These are phyloP conservation scores for Didymella lethalis DNA, from an alignment of 2,329 filamentous ascomycete genomes.

Conservation along the genomic window DNA sequence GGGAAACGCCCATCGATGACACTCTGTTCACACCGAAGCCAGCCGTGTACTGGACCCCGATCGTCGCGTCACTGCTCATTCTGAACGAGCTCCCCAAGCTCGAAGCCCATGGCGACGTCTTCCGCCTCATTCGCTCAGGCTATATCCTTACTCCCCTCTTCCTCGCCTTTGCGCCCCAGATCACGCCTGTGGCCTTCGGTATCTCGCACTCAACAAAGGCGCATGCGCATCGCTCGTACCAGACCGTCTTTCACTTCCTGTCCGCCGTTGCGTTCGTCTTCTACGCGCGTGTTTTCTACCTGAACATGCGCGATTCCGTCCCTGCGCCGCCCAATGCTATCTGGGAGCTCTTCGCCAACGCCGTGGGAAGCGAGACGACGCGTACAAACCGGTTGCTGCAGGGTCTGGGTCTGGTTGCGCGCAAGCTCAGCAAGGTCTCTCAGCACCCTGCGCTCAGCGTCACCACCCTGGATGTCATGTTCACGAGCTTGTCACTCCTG, in stretches of 20 bases:
- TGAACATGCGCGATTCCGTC: conserved; percentile 57
- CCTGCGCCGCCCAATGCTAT: conserved; percentile 55
- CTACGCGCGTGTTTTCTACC: conserved; percentile 56
- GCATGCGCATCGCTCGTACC: conserved; percentile 53
- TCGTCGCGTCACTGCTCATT: conserved; percentile 58
- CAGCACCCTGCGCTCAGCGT: conserved; percentile 67
- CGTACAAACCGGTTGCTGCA: conserved; percentile 38
- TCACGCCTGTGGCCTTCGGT: conserved; percentile 61
- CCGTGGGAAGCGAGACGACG: conserved; percentile 57
- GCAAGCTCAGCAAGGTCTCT: conserved; percentile 59
- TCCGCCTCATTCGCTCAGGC: conserved; percentile 35
- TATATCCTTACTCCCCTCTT: conserved; percentile 45
- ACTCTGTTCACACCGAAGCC: conserved; percentile 47
- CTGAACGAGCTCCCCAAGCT: conserved; percentile 52
- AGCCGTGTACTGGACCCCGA: conserved; percentile 50
- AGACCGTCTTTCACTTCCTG: conserved; percentile 58
- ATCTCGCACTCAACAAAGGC: conserved; percentile 53
- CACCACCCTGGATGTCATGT: conserved; percentile 66
- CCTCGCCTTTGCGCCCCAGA: conserved; percentile 48
- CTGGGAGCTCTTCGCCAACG: conserved; percentile 46
- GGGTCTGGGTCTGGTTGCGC: conserved; percentile 32
- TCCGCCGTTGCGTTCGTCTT: conserved; percentile 56
- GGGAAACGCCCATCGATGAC: conserved; percentile 39
- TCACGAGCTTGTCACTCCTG: conserved; percentile 63
- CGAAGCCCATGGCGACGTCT: conserved; percentile 31